Conservation (phyloP, 257 asterid species). For the Ilex aquifolium region DNA sequence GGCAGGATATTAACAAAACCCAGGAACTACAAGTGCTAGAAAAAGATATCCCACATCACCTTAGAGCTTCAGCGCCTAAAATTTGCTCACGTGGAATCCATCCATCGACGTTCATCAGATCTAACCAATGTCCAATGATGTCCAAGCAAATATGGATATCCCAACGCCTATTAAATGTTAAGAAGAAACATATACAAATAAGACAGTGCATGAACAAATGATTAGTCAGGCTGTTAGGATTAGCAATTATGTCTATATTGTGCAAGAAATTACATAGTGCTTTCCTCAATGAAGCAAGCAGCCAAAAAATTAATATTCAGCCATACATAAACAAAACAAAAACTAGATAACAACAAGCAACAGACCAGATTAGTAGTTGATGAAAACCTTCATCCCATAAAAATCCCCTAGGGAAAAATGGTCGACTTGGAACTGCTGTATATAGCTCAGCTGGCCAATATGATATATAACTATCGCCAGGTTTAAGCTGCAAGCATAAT, state of each 20-base stretch:
- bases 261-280: neutral
- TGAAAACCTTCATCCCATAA: slow-evolving; percentile 99
- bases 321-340: neutral
- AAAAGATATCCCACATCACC: slow-evolving; percentile 38
- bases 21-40: slow-evolving; percentile 1
- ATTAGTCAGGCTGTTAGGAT: neutral
- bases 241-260: neutral
- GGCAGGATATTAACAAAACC: neutral
- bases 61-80: slow-evolving; percentile 93
- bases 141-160: slow-evolving; percentile 83
- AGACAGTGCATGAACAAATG: neutral
- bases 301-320: neutral
- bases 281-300: neutral
- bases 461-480: slow-evolving; percentile 43
- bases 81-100: slow-evolving; percentile 99
- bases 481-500: slow-evolving; percentile 56
- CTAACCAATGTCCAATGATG: slow-evolving; percentile 94
- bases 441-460: slow-evolving; percentile 99
- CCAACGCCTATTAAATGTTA: slow-evolving; percentile 75
- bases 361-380: slow-evolving; percentile 86
- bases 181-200: slow-evolving; percentile 6
- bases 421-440: slow-evolving; percentile 98
- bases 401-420: slow-evolving; percentile 97
- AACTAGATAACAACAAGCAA: slow-evolving; percentile 15
- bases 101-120: slow-evolving; percentile 93